Conservation (phyloP, 2,329 filamentous ascomycete genomes). For the Cladophialophora carrionii region DNA sequence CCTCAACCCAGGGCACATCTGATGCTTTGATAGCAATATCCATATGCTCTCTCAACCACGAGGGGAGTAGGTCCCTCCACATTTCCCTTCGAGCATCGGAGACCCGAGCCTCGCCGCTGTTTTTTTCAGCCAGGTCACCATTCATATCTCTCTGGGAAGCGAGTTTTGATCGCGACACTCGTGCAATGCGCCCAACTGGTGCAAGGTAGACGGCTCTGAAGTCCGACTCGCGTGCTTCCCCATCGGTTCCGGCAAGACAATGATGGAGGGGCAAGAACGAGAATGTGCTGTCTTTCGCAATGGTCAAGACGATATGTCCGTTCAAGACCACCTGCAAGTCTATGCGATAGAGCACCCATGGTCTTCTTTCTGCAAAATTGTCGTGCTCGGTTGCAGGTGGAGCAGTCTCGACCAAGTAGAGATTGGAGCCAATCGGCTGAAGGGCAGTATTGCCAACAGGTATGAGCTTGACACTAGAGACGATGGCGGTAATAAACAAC, state of each 20-base stretch:
- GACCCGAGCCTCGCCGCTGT: neutral
- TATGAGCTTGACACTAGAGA: slow-evolving; percentile 34
- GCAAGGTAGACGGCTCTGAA: slow-evolving; percentile 26
- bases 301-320: slow-evolving; percentile 35
- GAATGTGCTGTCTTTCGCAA: slow-evolving; percentile 21
- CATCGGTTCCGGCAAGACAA: neutral
- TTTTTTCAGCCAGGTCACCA: neutral
- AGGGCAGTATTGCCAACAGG: slow-evolving; percentile 26
- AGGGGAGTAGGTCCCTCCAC: slow-evolving; percentile 30
- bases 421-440: slow-evolving; percentile 27
- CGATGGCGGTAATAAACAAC: slow-evolving; percentile 36
- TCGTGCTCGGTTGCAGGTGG: slow-evolving; percentile 13
- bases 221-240: neutral
- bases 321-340: slow-evolving; percentile 34
- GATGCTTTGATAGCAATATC: slow-evolving; percentile 9
- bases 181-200: slow-evolving; percentile 26
- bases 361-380: slow-evolving; percentile 4
- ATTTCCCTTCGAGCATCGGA: slow-evolving; percentile 11
- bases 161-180: slow-evolving; percentile 6
- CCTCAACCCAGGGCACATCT: slow-evolving; percentile 31
- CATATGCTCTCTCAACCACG: slow-evolving; percentile 28
- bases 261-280: slow-evolving; percentile 22
- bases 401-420: slow-evolving; percentile 28
- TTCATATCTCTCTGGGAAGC: neutral
- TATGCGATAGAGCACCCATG: slow-evolving; percentile 30